Evolutionary conservation across 768 basidiomycete genomes (phyloP), one percentile per base, ranked within the genome.

Genomic region (Boletus tomentosulus): DNA sequence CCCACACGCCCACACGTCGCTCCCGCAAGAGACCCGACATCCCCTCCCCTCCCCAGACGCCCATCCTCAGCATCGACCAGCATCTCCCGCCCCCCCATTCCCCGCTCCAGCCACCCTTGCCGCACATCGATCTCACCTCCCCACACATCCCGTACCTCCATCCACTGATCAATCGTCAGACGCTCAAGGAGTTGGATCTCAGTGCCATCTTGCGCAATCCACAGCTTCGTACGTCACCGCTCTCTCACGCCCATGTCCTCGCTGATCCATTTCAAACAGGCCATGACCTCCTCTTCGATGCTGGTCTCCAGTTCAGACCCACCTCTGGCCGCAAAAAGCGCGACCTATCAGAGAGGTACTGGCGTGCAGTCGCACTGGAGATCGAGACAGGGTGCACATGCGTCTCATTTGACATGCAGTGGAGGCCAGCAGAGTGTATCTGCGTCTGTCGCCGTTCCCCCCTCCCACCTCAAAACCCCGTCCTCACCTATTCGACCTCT

Each of bases 271-370:
- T 12, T 50, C 50, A 39, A 54, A 51, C 62, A 92, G 89, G 89
- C 33, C 92, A 96, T 62, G 92, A 95, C 71, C 78, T 95, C 56
- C 81, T 95, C 60, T 94, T 95, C 59, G 93, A 96, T 58, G 79
- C 89, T 16, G 85, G 85, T 15, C 74, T 92, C 13, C 89, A 92
- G 67, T 92, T 92, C 70, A 81, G 87, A 41, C 88, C 89, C 11
- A 85, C 85, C 1, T 78, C 80, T n/a, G 82, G 82, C 57, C 82
- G 85, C 38, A 82, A 85, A 53, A 92, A 92, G 67, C 67, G 82
- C 46, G 82, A 85, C 46, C 75, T 82, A 35, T 78, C 85, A 0
- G 90, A 93, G 58, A 83, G 80, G 55, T 98, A 96, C 66, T 98
- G 94, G 94, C 74, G 75, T 39, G 87, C 92, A 41, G 76, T 98